These are phyloP conservation scores for Russula lepida DNA, from an alignment of 768 basidiomycete genomes.

Conservation along the genomic window DNA sequence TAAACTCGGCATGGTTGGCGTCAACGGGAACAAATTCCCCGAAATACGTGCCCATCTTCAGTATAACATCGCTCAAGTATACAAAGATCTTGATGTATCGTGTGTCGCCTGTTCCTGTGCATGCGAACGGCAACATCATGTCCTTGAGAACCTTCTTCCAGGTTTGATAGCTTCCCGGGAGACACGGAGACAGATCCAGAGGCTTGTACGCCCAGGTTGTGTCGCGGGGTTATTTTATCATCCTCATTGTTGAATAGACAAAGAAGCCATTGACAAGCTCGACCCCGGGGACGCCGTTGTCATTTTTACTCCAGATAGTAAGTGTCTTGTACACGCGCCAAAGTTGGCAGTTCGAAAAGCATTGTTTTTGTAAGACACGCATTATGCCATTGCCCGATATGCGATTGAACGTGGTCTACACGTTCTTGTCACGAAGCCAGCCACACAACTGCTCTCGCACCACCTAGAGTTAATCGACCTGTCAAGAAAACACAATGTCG, in stretches of 20 bases:
- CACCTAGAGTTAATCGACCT: slow-evolving; percentile 71
- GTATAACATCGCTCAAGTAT: slow-evolving; percentile 74
- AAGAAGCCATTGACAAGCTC: slow-evolving; percentile 67
- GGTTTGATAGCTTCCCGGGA: slow-evolving; percentile 76
- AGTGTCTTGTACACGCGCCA: slow-evolving; percentile 24
- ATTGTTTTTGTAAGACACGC: slow-evolving; percentile 50
- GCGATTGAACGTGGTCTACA: slow-evolving; percentile 82
- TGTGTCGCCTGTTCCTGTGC: slow-evolving; percentile 49
- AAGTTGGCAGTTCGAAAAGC: not conserved
- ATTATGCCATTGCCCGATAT: slow-evolving; percentile 76
- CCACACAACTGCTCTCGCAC: slow-evolving; percentile 76
- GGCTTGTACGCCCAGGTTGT: slow-evolving; percentile 53
- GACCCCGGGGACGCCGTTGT: slow-evolving; percentile 82
- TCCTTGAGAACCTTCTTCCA: slow-evolving; percentile 24
- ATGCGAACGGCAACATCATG: not conserved
- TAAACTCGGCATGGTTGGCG: slow-evolving; percentile 80
- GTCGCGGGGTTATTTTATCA: not conserved
- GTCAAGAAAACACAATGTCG: slow-evolving; percentile 69
- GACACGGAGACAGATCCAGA: slow-evolving; percentile 60
- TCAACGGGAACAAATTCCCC: slow-evolving; percentile 82
- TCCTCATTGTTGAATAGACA: slow-evolving; percentile 43
- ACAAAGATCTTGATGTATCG: slow-evolving; percentile 83
- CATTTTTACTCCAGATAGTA: slow-evolving; percentile 88
- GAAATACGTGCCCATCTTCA: slow-evolving; percentile 73
- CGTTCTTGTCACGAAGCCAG: slow-evolving; percentile 90